Evolutionary conservation across 1,284 basidiomycete genomes (phyloP), one percentile per base, ranked within the genome.

Genomic region (Sphagnurus paluster): DNA sequence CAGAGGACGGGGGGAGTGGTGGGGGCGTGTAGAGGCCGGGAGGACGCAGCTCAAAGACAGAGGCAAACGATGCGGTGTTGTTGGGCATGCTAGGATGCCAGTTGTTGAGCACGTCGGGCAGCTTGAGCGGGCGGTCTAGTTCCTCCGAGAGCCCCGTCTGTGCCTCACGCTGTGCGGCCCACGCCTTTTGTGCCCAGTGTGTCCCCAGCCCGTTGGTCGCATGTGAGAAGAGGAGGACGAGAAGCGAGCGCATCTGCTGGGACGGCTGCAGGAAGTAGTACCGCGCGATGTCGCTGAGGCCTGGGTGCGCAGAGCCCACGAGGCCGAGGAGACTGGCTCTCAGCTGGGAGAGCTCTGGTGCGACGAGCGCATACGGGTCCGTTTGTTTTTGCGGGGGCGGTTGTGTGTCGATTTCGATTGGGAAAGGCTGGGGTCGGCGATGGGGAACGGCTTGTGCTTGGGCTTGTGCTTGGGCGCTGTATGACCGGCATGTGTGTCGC

Each of bases 241-340:
- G 77, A 53, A 96, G 74, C 0, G 96, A 94, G 11, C 96, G 82
- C 19, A 98, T 77, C 62, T 98, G 93, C 64, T 97, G 97, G 17
- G 91, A 88, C 9, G 87, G 84, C 42, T 86, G 82, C 49, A 90
- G 75, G 66, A 98, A 97, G 71, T 98, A 98, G 70, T 94, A 97
- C 56, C 93, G 84, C 3, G 95, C 93, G 51, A 98, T 87, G 46
- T 88, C 81, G 54, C 89, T 85, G 46, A 99, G 82, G 1, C 84
- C 82, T 1, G 93, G 90, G 65, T 98, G 91, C 8, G 91, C 88
- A 2, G 90, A 89, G 21, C 93, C 94, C 9, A 99, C 79, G 32
- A 99, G 76, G 52, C 77, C 74, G 53, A 93, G 76, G 23, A 99
- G 76, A 48, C 82, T 87, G 46, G 80, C 76, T 51, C 90, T 86